A percentile compares a stretch with the other conserved stretches of the same genome.
phyloP scores from a whole-genome alignment of 768 basidiomycete genomes.

The Mycena vulgaris region DNA sequence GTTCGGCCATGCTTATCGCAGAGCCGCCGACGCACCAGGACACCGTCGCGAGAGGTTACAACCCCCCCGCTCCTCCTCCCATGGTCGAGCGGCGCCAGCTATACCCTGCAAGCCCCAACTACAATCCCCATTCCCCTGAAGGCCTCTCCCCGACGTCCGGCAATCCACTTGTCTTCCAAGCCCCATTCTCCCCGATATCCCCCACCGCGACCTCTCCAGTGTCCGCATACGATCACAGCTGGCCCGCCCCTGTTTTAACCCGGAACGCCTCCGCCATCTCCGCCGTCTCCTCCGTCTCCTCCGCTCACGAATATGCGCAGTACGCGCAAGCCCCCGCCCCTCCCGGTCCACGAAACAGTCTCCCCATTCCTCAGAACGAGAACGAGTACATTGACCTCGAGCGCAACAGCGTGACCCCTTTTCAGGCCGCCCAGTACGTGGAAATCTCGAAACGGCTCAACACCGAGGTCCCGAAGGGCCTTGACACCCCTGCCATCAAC shows the following conservation, averaged over 20 bases:
- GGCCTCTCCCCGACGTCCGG: constrained; percentile 46
- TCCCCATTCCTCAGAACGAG: constrained; percentile 37
- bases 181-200: constrained; percentile 53
- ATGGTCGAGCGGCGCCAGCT: constrained; percentile 71
- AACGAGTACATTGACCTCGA: constrained; percentile 75
- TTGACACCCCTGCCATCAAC: constrained; percentile 50
- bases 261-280: constrained; percentile 29
- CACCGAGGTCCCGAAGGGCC: constrained; percentile 53
- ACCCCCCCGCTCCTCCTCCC: constrained; percentile 70
- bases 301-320: constrained; percentile 10
- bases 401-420: constrained; percentile 81
- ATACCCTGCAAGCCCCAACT: constrained; percentile 50
- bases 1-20: constrained; percentile 73
- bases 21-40: constrained; percentile 65
- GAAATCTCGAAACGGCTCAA: constrained; percentile 76
- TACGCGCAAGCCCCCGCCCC: constrained; percentile 33
- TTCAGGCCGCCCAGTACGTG: constrained; percentile 82
- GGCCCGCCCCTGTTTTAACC: constrained; percentile 28
- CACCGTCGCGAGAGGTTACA: constrained; percentile 57
- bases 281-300: constrained; percentile 26
- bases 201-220: constrained; percentile 42
- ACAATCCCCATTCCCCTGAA: constrained; percentile 39
- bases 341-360: constrained; percentile 43
- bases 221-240: constrained; percentile 39
- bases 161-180: constrained; percentile 58